A percentile compares a stretch with the other conserved stretches of the same genome.
Evolutionary conservation across 2,329 filamentous ascomycete genomes (phyloP).

Genomic region (Trichoderma citrinoviride): DNA sequence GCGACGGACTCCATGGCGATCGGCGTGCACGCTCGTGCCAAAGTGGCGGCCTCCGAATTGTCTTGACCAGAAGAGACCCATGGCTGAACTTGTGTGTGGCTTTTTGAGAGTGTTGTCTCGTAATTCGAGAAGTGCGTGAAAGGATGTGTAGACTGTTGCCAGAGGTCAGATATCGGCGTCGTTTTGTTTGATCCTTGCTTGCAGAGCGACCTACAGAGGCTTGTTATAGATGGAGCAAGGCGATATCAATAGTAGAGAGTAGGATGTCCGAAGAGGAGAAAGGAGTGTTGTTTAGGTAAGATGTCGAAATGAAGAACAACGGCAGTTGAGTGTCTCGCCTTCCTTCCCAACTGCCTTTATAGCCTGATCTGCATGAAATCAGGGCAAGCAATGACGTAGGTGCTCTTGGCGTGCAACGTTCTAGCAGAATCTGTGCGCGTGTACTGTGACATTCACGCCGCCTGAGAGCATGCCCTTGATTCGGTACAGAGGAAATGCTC

Average conservation of each 20-base stretch:
- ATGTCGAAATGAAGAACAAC: no score
- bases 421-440: not conserved
- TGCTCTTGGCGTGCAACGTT: not conserved
- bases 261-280: not conserved
- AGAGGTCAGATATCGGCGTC: not conserved
- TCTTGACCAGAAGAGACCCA: slow-evolving; percentile 50
- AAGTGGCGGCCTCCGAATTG: slow-evolving; percentile 48
- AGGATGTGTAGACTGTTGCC: not conserved
- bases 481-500: no score
- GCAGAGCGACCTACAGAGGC: not conserved
- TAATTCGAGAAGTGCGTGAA: not conserved
- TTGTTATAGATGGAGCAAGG: not conserved
- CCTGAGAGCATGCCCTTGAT: not conserved
- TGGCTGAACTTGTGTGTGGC: slow-evolving; percentile 27
- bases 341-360: not conserved
- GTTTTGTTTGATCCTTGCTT: not conserved
- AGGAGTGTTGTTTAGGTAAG: not conserved
- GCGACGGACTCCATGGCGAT: slow-evolving; percentile 46
- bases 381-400: not conserved
- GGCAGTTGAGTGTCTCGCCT: not conserved
- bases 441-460: no score
- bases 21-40: slow-evolving; percentile 48
- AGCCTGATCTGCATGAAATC: not conserved
- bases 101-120: not conserved
- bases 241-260: no score